These are phyloP conservation scores for Cryphonectria parasitica DNA, from an alignment of 2,329 filamentous ascomycete species.

Conservation along the genomic window DNA sequence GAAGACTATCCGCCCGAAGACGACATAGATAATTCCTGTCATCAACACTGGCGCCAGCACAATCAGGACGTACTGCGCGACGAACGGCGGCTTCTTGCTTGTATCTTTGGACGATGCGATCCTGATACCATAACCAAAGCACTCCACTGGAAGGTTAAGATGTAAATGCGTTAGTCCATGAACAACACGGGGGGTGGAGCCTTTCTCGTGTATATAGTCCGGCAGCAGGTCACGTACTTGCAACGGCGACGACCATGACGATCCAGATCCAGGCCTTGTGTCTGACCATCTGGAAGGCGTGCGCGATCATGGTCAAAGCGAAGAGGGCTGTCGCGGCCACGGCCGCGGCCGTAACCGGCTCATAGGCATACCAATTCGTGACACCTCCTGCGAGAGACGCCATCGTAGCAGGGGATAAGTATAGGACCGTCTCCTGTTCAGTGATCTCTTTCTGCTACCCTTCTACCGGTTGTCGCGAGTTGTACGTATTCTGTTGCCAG, in stretches of 20 bases:
- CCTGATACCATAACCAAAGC: constrained; percentile 42
- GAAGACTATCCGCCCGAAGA: constrained; percentile 45
- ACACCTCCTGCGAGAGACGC: constrained; percentile 14
- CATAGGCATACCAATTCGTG: constrained; percentile 32
- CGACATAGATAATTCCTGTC: constrained; percentile 45
- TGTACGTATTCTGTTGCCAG: neutral
- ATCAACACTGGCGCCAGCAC: constrained; percentile 45
- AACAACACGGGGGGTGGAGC: neutral
- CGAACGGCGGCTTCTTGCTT: constrained; percentile 36
- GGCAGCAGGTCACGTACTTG: constrained; percentile 31
- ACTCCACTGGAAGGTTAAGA: constrained; percentile 39
- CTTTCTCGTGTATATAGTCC: neutral
- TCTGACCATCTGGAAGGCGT: constrained; percentile 34
- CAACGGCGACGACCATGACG: constrained; percentile 36
- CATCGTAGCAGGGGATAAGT: neutral
- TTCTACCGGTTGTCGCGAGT: neutral
- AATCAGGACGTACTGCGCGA: constrained; percentile 43
- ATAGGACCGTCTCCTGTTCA: neutral
- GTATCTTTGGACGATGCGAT: constrained; percentile 37
- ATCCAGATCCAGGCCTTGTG: constrained; percentile 38
- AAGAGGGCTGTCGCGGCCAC: constrained; percentile 36
- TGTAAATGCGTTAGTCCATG: neutral
- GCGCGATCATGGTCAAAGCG: constrained; percentile 33
- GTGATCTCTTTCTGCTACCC: neutral
- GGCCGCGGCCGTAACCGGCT: constrained; percentile 36